Conservation (phyloP, 768 basidiomycete genomes). For the Rhizopogon salebrosus region DNA sequence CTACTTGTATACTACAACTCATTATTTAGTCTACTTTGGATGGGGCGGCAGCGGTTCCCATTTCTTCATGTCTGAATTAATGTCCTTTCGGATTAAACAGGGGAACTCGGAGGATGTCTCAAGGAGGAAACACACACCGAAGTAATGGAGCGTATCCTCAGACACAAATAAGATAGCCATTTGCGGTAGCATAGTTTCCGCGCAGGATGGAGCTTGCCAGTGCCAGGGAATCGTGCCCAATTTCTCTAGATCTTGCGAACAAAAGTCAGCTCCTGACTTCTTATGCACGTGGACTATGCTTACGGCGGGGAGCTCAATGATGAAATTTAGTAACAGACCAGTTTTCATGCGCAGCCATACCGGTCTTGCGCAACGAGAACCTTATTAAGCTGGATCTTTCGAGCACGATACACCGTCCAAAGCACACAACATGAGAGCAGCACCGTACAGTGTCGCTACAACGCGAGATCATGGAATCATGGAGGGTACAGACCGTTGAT, state of each 20-base stretch:
- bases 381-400: conserved; percentile 90
- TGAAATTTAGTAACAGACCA: conserved; percentile 90
- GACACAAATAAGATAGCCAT: conserved; percentile 89
- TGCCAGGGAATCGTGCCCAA: conserved; percentile 88
- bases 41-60: no score
- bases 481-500: no score
- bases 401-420: conserved; percentile 89
- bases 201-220: conserved; percentile 84
- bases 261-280: not conserved
- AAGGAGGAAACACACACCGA: conserved; percentile 43
- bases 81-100: no score
- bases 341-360: conserved; percentile 95
- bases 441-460: no score
- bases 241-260: conserved; percentile 71
- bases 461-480: no score
- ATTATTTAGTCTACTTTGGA: no score
- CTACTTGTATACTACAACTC: no score
- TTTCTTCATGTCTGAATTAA: no score
- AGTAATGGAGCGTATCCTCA: conserved; percentile 94
- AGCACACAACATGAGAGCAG: conserved; percentile 76
- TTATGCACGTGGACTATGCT: conserved; percentile 18
- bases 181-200: conserved; percentile 67
- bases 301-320: conserved; percentile 86
- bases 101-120: not conserved
- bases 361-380: conserved; percentile 76